phyloP scores from a whole-genome alignment of 1,139 yeast species.

The Suhomyces chickasaworum region DNA sequence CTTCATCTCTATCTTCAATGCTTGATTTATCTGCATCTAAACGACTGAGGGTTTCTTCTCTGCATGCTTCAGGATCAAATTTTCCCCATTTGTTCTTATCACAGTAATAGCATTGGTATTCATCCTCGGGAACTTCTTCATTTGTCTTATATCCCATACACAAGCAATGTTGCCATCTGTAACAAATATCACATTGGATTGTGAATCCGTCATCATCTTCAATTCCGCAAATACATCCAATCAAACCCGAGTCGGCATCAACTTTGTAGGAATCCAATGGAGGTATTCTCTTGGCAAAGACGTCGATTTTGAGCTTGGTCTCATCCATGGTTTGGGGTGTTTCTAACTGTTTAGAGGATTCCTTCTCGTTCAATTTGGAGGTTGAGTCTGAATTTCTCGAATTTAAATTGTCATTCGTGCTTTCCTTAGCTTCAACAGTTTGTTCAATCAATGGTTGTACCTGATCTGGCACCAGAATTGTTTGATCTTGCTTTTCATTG shows the following conservation, averaged over 20 bases:
- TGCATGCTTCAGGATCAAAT: conserved; percentile 45
- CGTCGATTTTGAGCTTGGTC: neutral
- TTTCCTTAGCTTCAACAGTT: too few species aligned
- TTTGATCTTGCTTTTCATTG: too few species aligned
- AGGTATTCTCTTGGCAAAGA: conserved; percentile 24
- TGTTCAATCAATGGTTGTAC: too few species aligned
- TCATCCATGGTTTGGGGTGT: neutral
- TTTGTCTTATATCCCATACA: conserved; percentile 79
- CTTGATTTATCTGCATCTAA: conserved; percentile 19
- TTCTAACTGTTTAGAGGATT: neutral
- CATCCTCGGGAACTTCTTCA: conserved; percentile 78
- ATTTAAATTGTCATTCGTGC: too few species aligned
- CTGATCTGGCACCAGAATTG: too few species aligned
- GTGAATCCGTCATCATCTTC: conserved; percentile 96
- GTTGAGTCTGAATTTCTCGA: too few species aligned
- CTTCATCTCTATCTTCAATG: conserved; percentile 10
- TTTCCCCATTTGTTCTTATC: conserved; percentile 57
- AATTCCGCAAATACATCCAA: conserved; percentile 86
- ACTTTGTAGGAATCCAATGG: conserved; percentile 54
- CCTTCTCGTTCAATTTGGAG: too few species aligned
- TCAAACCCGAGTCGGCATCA: conserved; percentile 79
- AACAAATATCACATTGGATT: conserved; percentile 89
- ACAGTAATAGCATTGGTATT: conserved; percentile 79
- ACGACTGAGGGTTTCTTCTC: conserved; percentile 39
- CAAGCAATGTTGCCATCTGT: conserved; percentile 91